Percentiles rank a stretch among this genome's conserved stretches.
These are phyloP conservation scores for Ilex paraguariensis DNA, from an alignment of 305 asterid genomes.

Conservation along the genomic window DNA sequence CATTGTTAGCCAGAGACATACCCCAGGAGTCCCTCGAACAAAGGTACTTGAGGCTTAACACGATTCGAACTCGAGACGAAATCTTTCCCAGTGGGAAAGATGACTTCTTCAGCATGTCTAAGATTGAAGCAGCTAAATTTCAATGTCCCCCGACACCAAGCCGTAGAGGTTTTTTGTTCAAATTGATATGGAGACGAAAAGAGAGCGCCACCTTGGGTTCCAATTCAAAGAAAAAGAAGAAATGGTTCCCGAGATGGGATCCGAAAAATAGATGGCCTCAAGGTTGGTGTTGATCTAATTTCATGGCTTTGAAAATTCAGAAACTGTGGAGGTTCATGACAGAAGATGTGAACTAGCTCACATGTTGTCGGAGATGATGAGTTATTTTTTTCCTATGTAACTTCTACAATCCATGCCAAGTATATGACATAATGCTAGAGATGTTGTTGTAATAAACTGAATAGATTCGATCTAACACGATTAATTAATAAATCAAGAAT, in stretches of 20 bases:
- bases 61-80: slow-evolving; percentile 31
- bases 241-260: slow-evolving; percentile 35
- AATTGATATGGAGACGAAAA: slow-evolving; percentile 27
- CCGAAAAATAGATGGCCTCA: slow-evolving; percentile 64
- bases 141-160: slow-evolving; percentile 12
- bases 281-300: slow-evolving; percentile 52
- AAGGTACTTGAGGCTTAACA: slow-evolving; percentile 40
- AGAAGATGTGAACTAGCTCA: too few species aligned
- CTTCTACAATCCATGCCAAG: too few species aligned
- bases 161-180: slow-evolving; percentile 31
- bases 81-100: slow-evolving; percentile 25
- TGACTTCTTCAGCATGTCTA: slow-evolving; percentile 25
- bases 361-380: too few species aligned
- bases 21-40: slow-evolving; percentile 58
- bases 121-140: slow-evolving; percentile 16
- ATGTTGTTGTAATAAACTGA: too few species aligned
- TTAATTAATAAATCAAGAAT: too few species aligned
- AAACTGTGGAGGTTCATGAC: too few species aligned
- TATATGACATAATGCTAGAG: too few species aligned
- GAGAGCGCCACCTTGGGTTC: slow-evolving; percentile 21
- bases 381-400: too few species aligned
- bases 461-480: too few species aligned
- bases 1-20: slow-evolving; percentile 55
- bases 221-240: slow-evolving; percentile 17
- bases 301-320: too few species aligned